These are phyloP conservation scores for Daedaleopsis nitida DNA, from an alignment of 768 basidiomycete genomes.

Conservation along the genomic window DNA sequence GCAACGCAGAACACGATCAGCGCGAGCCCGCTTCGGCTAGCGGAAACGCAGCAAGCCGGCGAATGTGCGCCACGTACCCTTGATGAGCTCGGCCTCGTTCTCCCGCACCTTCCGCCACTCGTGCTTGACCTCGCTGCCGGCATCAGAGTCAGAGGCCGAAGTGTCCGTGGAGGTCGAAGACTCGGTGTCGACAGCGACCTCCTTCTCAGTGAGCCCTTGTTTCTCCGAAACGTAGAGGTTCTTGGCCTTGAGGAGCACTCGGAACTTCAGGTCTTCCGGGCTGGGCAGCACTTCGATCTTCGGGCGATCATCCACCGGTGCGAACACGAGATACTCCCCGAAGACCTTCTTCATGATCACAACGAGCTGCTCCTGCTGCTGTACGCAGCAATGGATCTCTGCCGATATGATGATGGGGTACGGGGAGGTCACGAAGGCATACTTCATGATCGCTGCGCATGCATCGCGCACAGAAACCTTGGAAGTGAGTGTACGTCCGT, in stretches of 20 bases:
- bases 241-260: constrained; percentile 88
- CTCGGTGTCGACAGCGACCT: constrained; percentile 39
- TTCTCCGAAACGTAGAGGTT: constrained; percentile 60
- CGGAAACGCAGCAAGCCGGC: not conserved
- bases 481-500: constrained; percentile 86
- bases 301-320: constrained; percentile 48
- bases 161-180: constrained; percentile 41
- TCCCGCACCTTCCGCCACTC: constrained; percentile 34
- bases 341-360: constrained; percentile 70
- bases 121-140: constrained; percentile 26
- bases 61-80: constrained; percentile 27
- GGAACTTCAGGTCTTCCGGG: constrained; percentile 77
- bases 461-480: constrained; percentile 81
- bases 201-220: constrained; percentile 36
- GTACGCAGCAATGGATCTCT: constrained; percentile 81
- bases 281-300: constrained; percentile 69
- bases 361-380: constrained; percentile 80
- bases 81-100: constrained; percentile 36
- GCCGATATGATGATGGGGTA: constrained; percentile 94
- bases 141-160: constrained; percentile 34
- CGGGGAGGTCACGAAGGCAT: constrained; percentile 87
- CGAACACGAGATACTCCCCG: constrained; percentile 52
- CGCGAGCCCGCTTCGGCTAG: no score
- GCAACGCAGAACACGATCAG: not conserved
- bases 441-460: constrained; percentile 82